phyloP scores from a whole-genome alignment of 2,329 filamentous ascomycete species.

The Ambrosiella xylebori region DNA sequence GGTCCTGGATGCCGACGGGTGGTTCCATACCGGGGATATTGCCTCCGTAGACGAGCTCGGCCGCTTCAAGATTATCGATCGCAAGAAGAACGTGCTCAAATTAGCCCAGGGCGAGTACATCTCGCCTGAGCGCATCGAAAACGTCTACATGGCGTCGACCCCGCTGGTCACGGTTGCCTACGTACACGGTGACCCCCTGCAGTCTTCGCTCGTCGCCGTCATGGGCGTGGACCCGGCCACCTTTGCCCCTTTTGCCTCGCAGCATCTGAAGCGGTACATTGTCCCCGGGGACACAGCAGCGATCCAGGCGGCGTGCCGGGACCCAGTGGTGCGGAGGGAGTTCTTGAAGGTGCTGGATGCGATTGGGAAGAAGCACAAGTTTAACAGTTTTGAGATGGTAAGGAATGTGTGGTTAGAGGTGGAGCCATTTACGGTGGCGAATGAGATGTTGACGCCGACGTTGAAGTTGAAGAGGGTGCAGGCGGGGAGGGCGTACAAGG shows the following conservation, averaged over 20 bases:
- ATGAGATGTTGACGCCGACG: slow-evolving; percentile 78
- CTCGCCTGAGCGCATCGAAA: slow-evolving; percentile 91
- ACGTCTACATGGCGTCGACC: slow-evolving; percentile 71
- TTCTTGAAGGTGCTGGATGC: slow-evolving; percentile 63
- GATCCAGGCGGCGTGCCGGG: slow-evolving; percentile 46
- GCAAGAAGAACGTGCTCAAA: slow-evolving; percentile 98
- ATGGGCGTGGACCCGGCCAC: slow-evolving; percentile 74
- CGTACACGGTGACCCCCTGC: slow-evolving; percentile 74
- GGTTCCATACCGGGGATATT: slow-evolving; percentile 95
- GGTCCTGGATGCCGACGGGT: slow-evolving; percentile 69
- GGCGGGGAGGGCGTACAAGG: slow-evolving; percentile 32
- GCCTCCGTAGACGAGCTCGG: slow-evolving; percentile 69
- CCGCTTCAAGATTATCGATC: slow-evolving; percentile 84
- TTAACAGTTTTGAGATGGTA: slow-evolving; percentile 81
- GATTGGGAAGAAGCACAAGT: slow-evolving; percentile 67
- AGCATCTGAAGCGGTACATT: slow-evolving; percentile 54
- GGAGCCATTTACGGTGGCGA: slow-evolving; percentile 86
- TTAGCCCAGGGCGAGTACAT: slow-evolving; percentile 96
- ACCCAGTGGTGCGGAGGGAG: slow-evolving; percentile 55
- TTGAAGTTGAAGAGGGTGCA: slow-evolving; percentile 48
- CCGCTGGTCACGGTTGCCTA: slow-evolving; percentile 65
- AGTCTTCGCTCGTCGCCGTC: slow-evolving; percentile 68
- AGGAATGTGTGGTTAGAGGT: slow-evolving; percentile 56
- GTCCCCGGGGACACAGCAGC: slow-evolving; percentile 45
- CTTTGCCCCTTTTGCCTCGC: slow-evolving; percentile 67